Evolutionary conservation across 2,329 filamentous ascomycete genomes (phyloP), one percentile per base, ranked within the genome.

Genomic region (Tolypocladium ophioglossoides): DNA sequence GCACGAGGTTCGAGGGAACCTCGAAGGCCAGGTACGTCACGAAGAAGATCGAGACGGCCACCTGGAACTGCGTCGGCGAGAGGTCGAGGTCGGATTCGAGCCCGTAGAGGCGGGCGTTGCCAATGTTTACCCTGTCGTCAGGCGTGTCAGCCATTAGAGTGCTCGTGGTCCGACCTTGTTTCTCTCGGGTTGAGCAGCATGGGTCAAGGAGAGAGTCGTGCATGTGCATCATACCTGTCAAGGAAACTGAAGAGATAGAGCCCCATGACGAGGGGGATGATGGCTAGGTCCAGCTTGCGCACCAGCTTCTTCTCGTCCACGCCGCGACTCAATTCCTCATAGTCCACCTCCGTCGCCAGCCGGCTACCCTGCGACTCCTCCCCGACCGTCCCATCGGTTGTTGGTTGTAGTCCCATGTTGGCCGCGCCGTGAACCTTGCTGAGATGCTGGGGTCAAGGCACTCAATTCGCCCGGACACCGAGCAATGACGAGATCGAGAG

Each of bases 161-260:
- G n/a, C n/a, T n/a, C n/a, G n/a, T n/a, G n/a, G n/a, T n/a, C n/a
- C n/a, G n/a, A n/a, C n/a, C n/a, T n/a, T n/a, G n/a, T n/a, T n/a
- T n/a, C n/a, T n/a, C n/a, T n/a, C n/a, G n/a, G n/a, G n/a, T n/a
- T n/a, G n/a, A n/a, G n/a, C n/a, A n/a, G n/a, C n/a, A n/a, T n/a
- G n/a, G n/a, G n/a, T n/a, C 24, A 5, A 24, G 12, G 27, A 16
- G 14, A 22, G 16, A 20, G 16, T 12, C 22, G 41, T 10, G 14
- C 16, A 18, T 46, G 41, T 9, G 40, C 8, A n/a, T 6, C 44
- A 8, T 47, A 47, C 79, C 86, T 76, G 64, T 90, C 87, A 10
- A 91, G 70, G 65, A 91, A 91, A 60, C 83, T 86, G 60, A 91
- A 83, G 16, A 91, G 75, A 65, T 92, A 92, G 18, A 87, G 69